These are phyloP conservation scores for Hymenoscyphus linearis DNA, from an alignment of 2,329 filamentous ascomycete species.

Conservation along the genomic window DNA sequence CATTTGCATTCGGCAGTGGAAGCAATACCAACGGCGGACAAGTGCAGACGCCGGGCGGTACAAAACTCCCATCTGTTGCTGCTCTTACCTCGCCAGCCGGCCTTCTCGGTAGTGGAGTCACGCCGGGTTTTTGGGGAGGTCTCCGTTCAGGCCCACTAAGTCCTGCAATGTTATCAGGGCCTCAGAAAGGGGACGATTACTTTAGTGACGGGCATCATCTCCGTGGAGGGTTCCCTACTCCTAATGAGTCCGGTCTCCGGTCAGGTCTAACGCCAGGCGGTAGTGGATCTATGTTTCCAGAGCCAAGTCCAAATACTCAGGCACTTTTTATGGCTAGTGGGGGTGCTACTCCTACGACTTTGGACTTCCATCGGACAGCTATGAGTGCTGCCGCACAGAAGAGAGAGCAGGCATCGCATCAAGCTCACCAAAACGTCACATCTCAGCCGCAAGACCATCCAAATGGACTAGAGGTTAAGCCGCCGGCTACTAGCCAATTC, in stretches of 20 bases:
- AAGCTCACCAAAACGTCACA: slow-evolving; percentile 32
- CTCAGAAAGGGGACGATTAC: slow-evolving; percentile 65
- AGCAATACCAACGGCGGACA: slow-evolving; percentile 18
- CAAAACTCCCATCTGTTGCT: slow-evolving; percentile 82
- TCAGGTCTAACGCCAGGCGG: slow-evolving; percentile 91
- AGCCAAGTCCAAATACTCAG: slow-evolving; percentile 80
- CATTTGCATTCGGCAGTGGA: slow-evolving; percentile 63
- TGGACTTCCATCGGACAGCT: slow-evolving; percentile 93
- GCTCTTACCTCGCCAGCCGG: slow-evolving; percentile 86
- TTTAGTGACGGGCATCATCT: slow-evolving; percentile 76
- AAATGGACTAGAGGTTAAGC: slow-evolving; percentile 34
- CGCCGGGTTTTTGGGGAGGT: slow-evolving; percentile 74
- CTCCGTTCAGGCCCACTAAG: slow-evolving; percentile 89
- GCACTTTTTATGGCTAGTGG: slow-evolving; percentile 69
- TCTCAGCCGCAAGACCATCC: slow-evolving; percentile 48
- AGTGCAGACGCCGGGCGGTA: slow-evolving; percentile 75
- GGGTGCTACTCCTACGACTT: slow-evolving; percentile 79
- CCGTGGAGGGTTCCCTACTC: slow-evolving; percentile 82
- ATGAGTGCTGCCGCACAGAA: slow-evolving; percentile 71
- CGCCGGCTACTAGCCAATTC: slow-evolving; percentile 58
- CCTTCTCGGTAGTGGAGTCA: slow-evolving; percentile 67
- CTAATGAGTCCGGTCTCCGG: slow-evolving; percentile 90
- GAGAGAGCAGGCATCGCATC: slow-evolving; percentile 40
- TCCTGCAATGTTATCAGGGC: slow-evolving; percentile 94
- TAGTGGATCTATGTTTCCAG: slow-evolving; percentile 95